A percentile compares a stretch with the other conserved stretches of the same genome.
Conservation (phyloP, 73 alveolate species). For the Strombidium stylifer region DNA sequence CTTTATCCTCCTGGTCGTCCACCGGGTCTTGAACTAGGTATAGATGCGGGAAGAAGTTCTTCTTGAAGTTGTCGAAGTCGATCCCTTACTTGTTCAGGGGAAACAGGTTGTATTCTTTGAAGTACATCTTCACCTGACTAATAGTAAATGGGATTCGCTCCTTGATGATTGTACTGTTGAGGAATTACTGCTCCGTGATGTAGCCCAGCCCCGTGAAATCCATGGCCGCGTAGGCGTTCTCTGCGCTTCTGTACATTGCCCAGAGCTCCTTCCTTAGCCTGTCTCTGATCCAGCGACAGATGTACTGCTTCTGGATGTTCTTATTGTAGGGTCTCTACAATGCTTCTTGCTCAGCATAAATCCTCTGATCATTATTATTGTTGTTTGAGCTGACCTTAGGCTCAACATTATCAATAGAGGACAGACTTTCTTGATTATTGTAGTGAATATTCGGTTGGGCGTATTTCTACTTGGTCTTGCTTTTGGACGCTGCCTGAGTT, state of each 20-base stretch:
- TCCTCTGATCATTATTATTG: no score
- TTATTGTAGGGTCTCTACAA: constrained; percentile 8
- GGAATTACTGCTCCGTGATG: constrained; percentile 28
- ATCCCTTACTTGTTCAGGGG: neutral
- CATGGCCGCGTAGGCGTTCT: constrained; percentile 52
- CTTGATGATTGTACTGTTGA: constrained; percentile 10
- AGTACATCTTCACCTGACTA: neutral
- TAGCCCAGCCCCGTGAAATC: constrained; percentile 58
- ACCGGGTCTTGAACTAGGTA: constrained; percentile 1
- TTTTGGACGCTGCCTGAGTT: no score
- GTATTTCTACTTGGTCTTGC: no score
- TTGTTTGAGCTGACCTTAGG: no score
- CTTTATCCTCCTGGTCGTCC: constrained; percentile 30
- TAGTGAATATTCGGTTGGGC: no score
- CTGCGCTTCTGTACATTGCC: constrained; percentile 26
- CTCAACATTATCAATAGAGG: no score
- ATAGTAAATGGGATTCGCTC: neutral
- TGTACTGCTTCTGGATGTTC: constrained; percentile 6
- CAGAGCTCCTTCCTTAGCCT: constrained; percentile 17
- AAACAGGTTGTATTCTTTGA: constrained; percentile 3
- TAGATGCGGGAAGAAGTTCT: constrained; percentile 44
- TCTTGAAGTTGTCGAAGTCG: constrained; percentile 48
- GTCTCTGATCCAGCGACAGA: neutral
- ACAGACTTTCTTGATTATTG: no score
- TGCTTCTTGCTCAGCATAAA: no score